Conservation (phyloP, 305 asterid genomes). For the Fraxinus dipetala region DNA sequence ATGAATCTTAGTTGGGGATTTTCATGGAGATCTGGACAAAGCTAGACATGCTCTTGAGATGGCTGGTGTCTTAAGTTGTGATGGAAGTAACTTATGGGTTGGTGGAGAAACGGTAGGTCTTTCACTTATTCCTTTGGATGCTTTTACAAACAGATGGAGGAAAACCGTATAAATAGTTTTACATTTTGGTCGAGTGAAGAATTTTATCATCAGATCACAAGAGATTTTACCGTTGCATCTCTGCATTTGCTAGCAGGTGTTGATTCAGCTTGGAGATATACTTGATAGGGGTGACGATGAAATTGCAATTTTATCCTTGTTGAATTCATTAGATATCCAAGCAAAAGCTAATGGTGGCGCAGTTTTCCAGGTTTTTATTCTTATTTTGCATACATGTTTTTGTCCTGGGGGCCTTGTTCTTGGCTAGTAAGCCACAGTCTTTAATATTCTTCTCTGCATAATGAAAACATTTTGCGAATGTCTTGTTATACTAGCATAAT, state of each 20-base stretch:
- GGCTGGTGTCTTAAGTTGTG: conserved; percentile 82
- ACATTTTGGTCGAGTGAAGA: conserved; percentile 1
- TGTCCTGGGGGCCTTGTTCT: background rate
- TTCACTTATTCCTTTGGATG: conserved; percentile 1
- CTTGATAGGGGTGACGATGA: conserved; percentile 96
- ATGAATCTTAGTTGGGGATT: conserved; percentile 70
- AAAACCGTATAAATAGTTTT: background rate
- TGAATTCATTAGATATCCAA: conserved; percentile 71
- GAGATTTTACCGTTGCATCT: conserved; percentile 10
- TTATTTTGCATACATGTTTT: background rate
- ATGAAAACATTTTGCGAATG: background rate
- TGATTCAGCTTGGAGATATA: conserved; percentile 90
- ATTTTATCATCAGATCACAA: background rate
- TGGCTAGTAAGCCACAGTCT: background rate
- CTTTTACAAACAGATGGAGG: conserved; percentile 4
- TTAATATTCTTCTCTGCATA: background rate
- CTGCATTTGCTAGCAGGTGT: conserved; percentile 44
- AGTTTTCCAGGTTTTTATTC: conserved; percentile 73
- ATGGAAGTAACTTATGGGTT: conserved; percentile 70
- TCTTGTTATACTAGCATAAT: background rate
- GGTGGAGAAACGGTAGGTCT: conserved; percentile 82
- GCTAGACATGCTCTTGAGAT: conserved; percentile 88
- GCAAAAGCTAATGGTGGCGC: conserved; percentile 94
- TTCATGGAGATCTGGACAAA: conserved; percentile 93
- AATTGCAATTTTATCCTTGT: conserved; percentile 80